Evolutionary conservation across 23 red algal species (phyloP).

Genomic region (Gracilariopsis chorda): DNA sequence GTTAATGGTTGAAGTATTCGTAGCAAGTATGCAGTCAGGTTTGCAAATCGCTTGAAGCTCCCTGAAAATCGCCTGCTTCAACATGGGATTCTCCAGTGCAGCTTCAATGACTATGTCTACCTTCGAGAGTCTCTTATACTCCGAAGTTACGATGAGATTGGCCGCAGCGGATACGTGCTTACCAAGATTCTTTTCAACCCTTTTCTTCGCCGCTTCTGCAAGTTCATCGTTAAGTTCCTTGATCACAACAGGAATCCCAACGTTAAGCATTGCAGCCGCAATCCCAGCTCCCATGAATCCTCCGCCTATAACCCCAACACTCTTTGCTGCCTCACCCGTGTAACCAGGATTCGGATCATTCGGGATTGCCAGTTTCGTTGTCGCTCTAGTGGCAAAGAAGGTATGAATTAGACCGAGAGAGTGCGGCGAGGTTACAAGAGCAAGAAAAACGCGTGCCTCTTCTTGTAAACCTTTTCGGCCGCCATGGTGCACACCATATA

Average conservation of each 20-base stretch:
- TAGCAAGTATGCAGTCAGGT: conserved; percentile 87
- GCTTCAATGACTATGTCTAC: conserved; percentile 99
- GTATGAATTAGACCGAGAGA: conserved; percentile 78
- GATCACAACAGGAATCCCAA: conserved; percentile 75
- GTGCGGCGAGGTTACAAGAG: conserved; percentile 58
- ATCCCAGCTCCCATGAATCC: conserved; percentile 99
- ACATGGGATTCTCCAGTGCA: conserved; percentile 82
- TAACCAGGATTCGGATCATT: conserved; percentile 16
- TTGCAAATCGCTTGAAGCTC: conserved; percentile 57
- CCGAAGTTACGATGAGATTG: conserved; percentile 57
- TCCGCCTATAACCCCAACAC: conserved; percentile 85
- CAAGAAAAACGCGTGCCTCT: conserved; percentile 71
- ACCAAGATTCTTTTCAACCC: conserved; percentile 83
- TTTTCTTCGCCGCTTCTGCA: conserved; percentile 51
- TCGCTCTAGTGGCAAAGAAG: conserved; percentile 86
- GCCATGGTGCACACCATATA: conserved; percentile 79
- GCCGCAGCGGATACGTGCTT: background rate
- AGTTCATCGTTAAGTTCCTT: conserved; percentile 90
- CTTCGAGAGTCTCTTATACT: conserved; percentile 46
- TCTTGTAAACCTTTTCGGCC: conserved; percentile 71
- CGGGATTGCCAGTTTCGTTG: conserved; percentile 36
- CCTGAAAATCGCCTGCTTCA: conserved; percentile 92
- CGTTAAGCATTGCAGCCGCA: conserved; percentile 66
- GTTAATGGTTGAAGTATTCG: conserved; percentile 97
- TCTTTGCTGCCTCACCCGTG: conserved; percentile 15